Evolutionary conservation across 805 yeast species (phyloP), one percentile per base, ranked within the genome.

Genomic region (Metschnikowia noctiluminum): DNA sequence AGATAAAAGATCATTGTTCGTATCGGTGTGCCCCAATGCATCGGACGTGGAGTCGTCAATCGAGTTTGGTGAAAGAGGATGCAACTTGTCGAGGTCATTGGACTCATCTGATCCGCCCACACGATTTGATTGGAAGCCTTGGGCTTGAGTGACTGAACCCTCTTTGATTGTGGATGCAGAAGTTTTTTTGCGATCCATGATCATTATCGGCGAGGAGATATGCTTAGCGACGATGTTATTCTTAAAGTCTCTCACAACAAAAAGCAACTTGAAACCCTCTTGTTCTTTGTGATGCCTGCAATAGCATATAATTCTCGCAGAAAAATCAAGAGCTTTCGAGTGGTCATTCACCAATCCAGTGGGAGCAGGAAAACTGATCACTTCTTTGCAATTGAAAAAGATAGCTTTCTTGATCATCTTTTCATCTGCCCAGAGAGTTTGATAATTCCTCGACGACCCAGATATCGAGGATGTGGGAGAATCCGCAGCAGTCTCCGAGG

Each of bases 201-300:
- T 90, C 85, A 89, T 85, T 30, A 92, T 87, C 6, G 89, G 82
- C 8, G 83, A 70, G 0, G 96, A 81, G 7, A 85, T 64, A 16
- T 81, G 81, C 58, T 84, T 84, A 7, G 91, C 97, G 14, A 92
- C 76, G 5, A 89, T 75, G 26, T 76, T 72, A 21, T 84, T 86
- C 8, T 72, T 62, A 48, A 72, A 62, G 64, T 91, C 82, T 52
- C 81, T 84, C 43, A 92, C 62, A 3, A 86, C 80, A 53, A 88
- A 81, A 40, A 88, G 68, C 36, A 87, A 70, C 60, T 81, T 82
- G 71, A 91, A 92, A 1, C 99, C 99, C 37, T 78, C 78, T n/a
- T 84, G 73, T 53, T 91, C 96, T 55, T 83, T 82, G 67, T 94
- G 99, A 67, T 94, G 99, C 55, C 98, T 81, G 69, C 98, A 94